Base-by-base conservation (phyloP, 2,329 filamentous ascomycete genomes). In the Parastagonospora avenae region DNA sequence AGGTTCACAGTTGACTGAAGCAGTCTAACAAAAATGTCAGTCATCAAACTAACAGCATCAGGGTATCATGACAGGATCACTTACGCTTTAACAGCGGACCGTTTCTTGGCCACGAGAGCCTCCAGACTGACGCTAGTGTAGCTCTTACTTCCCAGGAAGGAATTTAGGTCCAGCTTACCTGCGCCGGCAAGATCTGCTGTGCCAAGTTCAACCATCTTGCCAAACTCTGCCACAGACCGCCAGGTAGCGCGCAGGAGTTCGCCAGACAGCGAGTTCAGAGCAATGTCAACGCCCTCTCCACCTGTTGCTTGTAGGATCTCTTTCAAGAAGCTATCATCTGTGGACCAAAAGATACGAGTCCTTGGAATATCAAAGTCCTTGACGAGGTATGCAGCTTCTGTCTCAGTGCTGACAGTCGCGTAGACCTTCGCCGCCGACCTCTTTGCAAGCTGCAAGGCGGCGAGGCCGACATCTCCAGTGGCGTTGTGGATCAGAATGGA, bases 181-280 rank as follows among this genome's bases (percentile, higher is more conserved):
- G 36, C 19, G 3, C 45, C 50, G 0, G 47, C 2, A 4, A 59
- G 14, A 24, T 67, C 62, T 1, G 45, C 28, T 9, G 50, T 67
- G 1, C 62, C 62, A 15, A 69, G 51, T 16, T 69, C 64, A 2
- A 69, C 45, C 33, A 67, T 42, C 0, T 16, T 46, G 1, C 66
- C 66, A 4, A 33, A 50, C 11, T 56, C 12, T 0, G 79, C 79
- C 0, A 82, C 64, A 36, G 76, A 79, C 4, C 69, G 50, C 60
- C 56, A 65, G 0, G 72, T 76, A 0, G 72, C 72, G 7, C 62
- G 54, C 0, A 73, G 51, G 0, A 62, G 30, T 2, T 70, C 64
- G 1, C 69, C 71, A 1, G 59, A 45, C 0, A 60, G 44, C 0
- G 60, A 60, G 48, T 72, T 74, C 11, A 76, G 49, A 2, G 68